These are phyloP conservation scores for Acer saccharum DNA, from an alignment of 345 rosid genomes.

Conservation along the genomic window DNA sequence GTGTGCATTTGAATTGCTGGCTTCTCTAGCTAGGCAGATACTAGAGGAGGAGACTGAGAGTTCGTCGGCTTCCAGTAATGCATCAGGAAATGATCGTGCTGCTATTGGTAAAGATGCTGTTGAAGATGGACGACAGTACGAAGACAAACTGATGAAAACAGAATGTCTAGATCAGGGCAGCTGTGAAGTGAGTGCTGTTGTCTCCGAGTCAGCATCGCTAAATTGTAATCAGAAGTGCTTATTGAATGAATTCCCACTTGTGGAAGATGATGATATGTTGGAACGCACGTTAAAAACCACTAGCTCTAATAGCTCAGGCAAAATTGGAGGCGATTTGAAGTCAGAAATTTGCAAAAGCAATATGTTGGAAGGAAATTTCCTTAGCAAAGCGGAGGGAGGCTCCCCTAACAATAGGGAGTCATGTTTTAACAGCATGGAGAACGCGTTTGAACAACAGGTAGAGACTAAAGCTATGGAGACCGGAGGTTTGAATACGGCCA, in stretches of 20 bases:
- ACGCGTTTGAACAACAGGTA: conserved; percentile 29
- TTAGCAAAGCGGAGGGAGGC: conserved; percentile 31
- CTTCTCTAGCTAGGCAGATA: conserved; percentile 85
- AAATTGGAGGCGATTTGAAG: conserved; percentile 32
- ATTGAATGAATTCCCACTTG: conserved; percentile 27
- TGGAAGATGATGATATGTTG: conserved; percentile 36
- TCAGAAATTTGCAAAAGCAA: conserved; percentile 27
- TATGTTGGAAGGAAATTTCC: too few relatives aligned
- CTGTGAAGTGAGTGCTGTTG: conserved; percentile 35
- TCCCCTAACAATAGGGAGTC: conserved; percentile 36
- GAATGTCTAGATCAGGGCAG: conserved; percentile 50
- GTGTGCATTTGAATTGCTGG: conserved; percentile 84
- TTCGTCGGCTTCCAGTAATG: conserved; percentile 73
- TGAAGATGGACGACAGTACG: conserved; percentile 41
- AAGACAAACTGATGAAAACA: conserved; percentile 40
- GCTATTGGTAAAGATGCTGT: conserved; percentile 34
- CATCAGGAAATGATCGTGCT: conserved; percentile 55
- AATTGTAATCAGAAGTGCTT: conserved; percentile 31
- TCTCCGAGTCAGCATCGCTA: conserved; percentile 33
- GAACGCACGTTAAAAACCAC: conserved; percentile 28
- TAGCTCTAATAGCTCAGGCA: conserved; percentile 31
- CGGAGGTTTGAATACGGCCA: conserved; percentile 34
- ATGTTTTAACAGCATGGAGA: conserved; percentile 31
- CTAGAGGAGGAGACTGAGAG: conserved; percentile 86
- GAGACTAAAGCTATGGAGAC: conserved; percentile 31